A percentile compares a stretch with the other conserved stretches of the same genome.
phyloP scores from a whole-genome alignment of 768 basidiomycete genomes.

The Leccinum disarticulatum region DNA sequence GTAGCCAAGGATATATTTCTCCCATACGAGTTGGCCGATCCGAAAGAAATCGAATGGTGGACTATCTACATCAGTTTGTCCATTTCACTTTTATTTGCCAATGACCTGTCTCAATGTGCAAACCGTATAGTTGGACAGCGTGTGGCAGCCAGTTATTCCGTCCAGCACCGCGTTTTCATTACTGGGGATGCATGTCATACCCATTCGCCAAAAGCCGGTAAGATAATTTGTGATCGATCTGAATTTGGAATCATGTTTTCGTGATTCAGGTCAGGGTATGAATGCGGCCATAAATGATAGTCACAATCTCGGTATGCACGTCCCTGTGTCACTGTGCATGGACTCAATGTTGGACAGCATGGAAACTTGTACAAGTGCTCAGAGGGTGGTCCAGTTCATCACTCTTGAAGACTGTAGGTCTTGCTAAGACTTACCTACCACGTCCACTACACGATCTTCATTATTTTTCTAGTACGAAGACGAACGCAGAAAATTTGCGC shows the following conservation, averaged over 20 bases:
- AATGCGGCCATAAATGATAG: constrained; percentile 72
- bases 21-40: background rate
- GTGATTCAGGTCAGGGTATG: constrained; percentile 60
- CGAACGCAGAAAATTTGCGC: background rate
- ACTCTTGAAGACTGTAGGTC: background rate
- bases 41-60: background rate
- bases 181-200: constrained; percentile 73
- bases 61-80: background rate
- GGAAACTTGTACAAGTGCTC: constrained; percentile 44
- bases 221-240: no score
- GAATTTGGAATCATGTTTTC: constrained; percentile 20
- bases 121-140: constrained; percentile 60
- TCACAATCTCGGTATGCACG: constrained; percentile 57
- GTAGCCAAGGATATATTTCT: no score
- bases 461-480: background rate
- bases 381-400: background rate
- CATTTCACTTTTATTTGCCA: background rate
- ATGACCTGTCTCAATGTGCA: no score
- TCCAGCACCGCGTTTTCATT: constrained; percentile 64
- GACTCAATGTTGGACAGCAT: constrained; percentile 45
- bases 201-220: constrained; percentile 46
- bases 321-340: constrained; percentile 34
- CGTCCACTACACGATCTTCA: background rate
- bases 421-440: constrained; percentile 8
- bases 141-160: constrained; percentile 60